Base-by-base conservation (phyloP, 176 grass and related monocot genomes). In the Ensete glaucum region DNA sequence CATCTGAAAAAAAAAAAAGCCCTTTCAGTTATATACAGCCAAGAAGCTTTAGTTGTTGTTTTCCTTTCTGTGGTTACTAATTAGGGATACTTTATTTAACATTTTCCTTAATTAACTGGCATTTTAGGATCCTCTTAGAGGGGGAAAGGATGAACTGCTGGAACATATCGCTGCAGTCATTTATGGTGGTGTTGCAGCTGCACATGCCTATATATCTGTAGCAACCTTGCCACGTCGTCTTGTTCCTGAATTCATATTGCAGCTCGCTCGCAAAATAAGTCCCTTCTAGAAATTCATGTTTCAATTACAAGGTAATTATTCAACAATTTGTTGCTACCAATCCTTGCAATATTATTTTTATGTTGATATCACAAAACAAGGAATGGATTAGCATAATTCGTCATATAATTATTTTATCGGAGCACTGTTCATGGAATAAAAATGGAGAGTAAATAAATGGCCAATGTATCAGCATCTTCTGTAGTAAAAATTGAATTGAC, bases 171-270 rank as follows among this genome's bases (percentile, higher is more conserved):
- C 90, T 55, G 19, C 67, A 55, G 69, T 76, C 43, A 89, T 98
- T 66, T 67, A 87, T 48, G 79, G 73, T 73, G 84, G 81, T 25
- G 72, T 88, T 81, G 67, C 57, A 75, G 71, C 52, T 69, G 50
- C 22, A 72, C 54, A 25, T 62, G 58, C 56, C 9, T n/a, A 80
- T 52, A 52, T 83, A 71, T 74, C 84, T 62, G 70, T 19, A 49
- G 57, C 89, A 77, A 83, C 85, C 15, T n/a, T 78, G 2, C 85
- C 94, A 67, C 82, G 90, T 7, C 94, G 94, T 34, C 90, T 97
- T 83, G 90, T 97, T 72, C 90, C 94, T 19, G 94, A 97, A 82
- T 89, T 86, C 85, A 87, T 97, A 88, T 64, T 93, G 67, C 88
- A 55, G 77, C 84, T 97, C 64, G 90, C 94, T 70, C 51, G 82